These are phyloP conservation scores for Dittrichia graveolens DNA, from an alignment of 129 eudicot genomes.

Conservation along the genomic window DNA sequence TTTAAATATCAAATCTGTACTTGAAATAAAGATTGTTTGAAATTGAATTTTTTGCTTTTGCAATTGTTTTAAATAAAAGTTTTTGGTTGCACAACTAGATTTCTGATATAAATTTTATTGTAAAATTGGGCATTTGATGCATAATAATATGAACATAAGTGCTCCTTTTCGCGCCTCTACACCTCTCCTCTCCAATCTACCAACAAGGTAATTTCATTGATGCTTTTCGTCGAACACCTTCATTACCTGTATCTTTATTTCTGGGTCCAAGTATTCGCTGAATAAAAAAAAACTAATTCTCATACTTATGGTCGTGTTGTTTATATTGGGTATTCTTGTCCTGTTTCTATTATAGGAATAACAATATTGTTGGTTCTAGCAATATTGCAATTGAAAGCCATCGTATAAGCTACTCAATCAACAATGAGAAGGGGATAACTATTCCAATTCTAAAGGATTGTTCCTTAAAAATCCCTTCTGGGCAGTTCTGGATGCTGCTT, in stretches of 20 bases:
- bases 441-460: conserved; percentile 68
- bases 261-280: too few relatives aligned
- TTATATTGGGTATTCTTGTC: not conserved
- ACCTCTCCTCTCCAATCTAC: conserved; percentile 36
- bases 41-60: too few relatives aligned
- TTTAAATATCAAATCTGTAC: too few relatives aligned
- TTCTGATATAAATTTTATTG: too few relatives aligned
- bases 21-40: too few relatives aligned
- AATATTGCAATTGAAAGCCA: conserved; percentile 65
- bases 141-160: conserved; percentile 31
- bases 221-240: conserved; percentile 46
- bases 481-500: conserved; percentile 96
- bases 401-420: conserved; percentile 58
- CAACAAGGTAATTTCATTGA: conserved; percentile 41
- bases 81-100: too few relatives aligned
- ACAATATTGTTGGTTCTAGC: conserved; percentile 34
- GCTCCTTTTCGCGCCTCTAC: conserved; percentile 32
- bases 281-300: not conserved
- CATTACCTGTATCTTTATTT: not conserved
- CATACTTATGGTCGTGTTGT: not conserved
- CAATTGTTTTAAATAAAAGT: too few relatives aligned
- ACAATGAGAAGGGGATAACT: conserved; percentile 43
- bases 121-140: not conserved
- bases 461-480: conserved; percentile 68
- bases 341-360: conserved; percentile 25